Evolutionary conservation across 306 rosid species (phyloP).

Genomic region (Psophocarpus tetragonolobus): DNA sequence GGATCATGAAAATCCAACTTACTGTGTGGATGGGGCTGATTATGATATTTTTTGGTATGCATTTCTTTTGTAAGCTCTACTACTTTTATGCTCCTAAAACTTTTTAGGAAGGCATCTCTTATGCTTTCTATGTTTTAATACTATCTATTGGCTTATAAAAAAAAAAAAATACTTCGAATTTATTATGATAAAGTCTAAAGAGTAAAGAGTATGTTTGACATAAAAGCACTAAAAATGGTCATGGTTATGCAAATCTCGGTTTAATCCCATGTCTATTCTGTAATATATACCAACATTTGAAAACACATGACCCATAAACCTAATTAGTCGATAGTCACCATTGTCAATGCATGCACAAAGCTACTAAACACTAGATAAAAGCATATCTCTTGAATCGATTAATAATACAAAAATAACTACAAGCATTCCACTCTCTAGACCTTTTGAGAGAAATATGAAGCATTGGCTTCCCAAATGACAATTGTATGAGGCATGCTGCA

Average conservation of each 20-base stretch:
- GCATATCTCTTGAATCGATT: not conserved
- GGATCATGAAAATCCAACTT: too few species aligned
- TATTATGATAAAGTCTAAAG: not conserved
- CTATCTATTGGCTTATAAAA: too few species aligned
- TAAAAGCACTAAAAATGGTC: not conserved
- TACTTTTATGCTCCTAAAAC: too few species aligned
- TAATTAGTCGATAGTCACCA: not conserved
- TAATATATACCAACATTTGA: not conserved
- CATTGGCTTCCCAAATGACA: not conserved
- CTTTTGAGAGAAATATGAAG: not conserved
- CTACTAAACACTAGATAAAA: not conserved
- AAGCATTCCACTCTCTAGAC: not conserved
- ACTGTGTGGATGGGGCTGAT: too few species aligned
- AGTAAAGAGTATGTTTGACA: not conserved
- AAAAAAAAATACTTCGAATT: not conserved
- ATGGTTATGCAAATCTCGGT: not conserved
- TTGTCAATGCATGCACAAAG: conserved; percentile 1
- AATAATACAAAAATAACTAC: not conserved
- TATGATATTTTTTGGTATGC: too few species aligned
- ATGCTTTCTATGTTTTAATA: too few species aligned
- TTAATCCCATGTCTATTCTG: not conserved
- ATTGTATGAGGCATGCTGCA: conserved; percentile 2
- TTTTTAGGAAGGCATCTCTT: too few species aligned
- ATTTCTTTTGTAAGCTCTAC: too few species aligned
- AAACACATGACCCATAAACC: not conserved